Evolutionary conservation across 169 alveolate species (phyloP).

Genomic region (Eimeria acervulina): DNA sequence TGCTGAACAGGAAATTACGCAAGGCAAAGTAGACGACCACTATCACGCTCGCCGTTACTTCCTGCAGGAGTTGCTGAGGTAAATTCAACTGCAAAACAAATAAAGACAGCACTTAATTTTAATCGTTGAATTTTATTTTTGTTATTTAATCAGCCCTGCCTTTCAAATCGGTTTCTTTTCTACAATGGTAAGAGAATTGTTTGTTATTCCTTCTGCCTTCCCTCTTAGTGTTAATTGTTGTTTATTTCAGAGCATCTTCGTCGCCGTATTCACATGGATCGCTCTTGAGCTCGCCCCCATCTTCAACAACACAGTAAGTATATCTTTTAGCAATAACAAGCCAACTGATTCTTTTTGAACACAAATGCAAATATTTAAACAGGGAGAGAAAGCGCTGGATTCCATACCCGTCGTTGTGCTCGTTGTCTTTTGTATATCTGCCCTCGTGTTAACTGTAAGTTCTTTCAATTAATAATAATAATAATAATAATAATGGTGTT

Average conservation of each 20-base stretch:
- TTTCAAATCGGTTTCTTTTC: conserved; percentile 42
- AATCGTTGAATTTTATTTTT: not conserved
- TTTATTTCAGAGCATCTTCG: conserved; percentile 22
- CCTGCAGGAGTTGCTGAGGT: conserved; percentile 49
- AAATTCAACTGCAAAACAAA: not conserved
- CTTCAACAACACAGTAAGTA: conserved; percentile 19
- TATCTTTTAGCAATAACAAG: not conserved
- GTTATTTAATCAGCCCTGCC: conserved; percentile 3
- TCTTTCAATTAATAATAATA: not conserved
- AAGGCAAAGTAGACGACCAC: conserved; percentile 60
- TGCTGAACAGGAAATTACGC: conserved; percentile 22
- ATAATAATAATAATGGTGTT: not conserved
- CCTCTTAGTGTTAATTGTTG: not conserved
- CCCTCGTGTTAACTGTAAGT: conserved; percentile 40
- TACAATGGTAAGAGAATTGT: not conserved
- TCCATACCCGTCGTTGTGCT: conserved; percentile 5
- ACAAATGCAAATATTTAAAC: not conserved
- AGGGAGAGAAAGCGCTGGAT: conserved; percentile 59
- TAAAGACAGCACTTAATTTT: not conserved
- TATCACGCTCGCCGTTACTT: conserved; percentile 34
- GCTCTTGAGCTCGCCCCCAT: conserved; percentile 38
- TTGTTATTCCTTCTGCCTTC: no score
- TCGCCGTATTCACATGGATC: conserved; percentile 37
- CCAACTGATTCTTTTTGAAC: not conserved
- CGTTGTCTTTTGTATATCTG: conserved; percentile 4